Percentiles rank a stretch among this genome's conserved stretches.
These are phyloP conservation scores for Fusarium drepaniforme DNA, from an alignment of 2,329 filamentous ascomycete species.

Conservation along the genomic window DNA sequence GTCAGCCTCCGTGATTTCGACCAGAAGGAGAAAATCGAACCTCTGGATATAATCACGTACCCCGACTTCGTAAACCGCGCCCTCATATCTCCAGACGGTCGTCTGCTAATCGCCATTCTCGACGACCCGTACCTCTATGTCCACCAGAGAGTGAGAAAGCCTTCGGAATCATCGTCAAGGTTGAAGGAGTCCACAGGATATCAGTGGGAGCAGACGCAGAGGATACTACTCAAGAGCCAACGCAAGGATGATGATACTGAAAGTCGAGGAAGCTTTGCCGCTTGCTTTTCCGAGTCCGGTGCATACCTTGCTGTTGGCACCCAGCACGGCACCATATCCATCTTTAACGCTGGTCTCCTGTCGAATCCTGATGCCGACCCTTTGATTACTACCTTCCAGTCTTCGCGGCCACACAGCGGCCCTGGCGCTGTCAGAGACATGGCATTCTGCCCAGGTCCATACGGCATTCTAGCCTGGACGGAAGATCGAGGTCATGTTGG, in stretches of 20 bases:
- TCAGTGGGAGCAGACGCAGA: constrained; percentile 64
- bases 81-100: constrained; percentile 91
- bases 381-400: constrained; percentile 81
- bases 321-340: constrained; percentile 82
- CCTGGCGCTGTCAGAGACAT: constrained; percentile 89
- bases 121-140: constrained; percentile 91
- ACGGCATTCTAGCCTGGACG: constrained; percentile 93
- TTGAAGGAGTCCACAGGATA: constrained; percentile 49
- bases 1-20: constrained; percentile 77
- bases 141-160: constrained; percentile 68
- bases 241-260: constrained; percentile 65
- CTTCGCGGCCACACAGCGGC: constrained; percentile 77
- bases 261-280: constrained; percentile 79
- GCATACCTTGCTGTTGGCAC: constrained; percentile 81
- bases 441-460: constrained; percentile 90
- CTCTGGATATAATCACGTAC: constrained; percentile 78
- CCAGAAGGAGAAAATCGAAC: constrained; percentile 58
- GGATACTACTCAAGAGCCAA: constrained; percentile 70
- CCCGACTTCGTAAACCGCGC: constrained; percentile 93
- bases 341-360: constrained; percentile 73
- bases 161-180: constrained; percentile 42
- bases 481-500: constrained; percentile 86
- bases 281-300: constrained; percentile 80
- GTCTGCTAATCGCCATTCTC: constrained; percentile 83
- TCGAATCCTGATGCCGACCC: constrained; percentile 63